Percentiles rank a stretch among this genome's conserved stretches.
Evolutionary conservation across 2,329 filamentous ascomycete species (phyloP).

Genomic region (Cadophora luteo-olivacea): DNA sequence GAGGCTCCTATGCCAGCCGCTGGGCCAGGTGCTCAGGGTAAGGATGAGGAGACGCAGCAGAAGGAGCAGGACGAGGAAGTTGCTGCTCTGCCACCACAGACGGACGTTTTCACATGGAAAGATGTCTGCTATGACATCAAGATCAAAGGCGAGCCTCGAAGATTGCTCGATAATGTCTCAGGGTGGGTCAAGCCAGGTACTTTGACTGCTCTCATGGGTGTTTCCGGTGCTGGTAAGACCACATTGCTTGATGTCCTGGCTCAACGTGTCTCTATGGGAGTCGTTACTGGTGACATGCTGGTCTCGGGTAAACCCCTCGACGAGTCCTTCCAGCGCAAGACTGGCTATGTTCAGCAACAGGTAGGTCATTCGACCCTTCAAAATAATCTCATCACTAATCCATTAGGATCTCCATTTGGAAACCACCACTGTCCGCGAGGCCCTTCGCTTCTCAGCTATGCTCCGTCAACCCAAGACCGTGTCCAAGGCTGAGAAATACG

Average conservation of each 20-base stretch:
- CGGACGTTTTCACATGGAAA: constrained; percentile 44
- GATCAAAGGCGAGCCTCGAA: constrained; percentile 68
- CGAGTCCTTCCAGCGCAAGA: constrained; percentile 87
- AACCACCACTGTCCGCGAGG: constrained; percentile 84
- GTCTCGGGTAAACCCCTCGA: constrained; percentile 40
- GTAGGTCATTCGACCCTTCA: neutral
- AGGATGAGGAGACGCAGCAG: constrained; percentile 29
- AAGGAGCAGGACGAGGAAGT: constrained; percentile 37
- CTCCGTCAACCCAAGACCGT: constrained; percentile 83
- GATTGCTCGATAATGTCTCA: constrained; percentile 72
- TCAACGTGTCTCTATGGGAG: constrained; percentile 83
- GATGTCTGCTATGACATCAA: constrained; percentile 75
- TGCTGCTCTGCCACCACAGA: constrained; percentile 40
- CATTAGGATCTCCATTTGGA: constrained; percentile 76
- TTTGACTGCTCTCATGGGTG: constrained; percentile 73
- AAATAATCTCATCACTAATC: neutral
- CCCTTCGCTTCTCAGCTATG: constrained; percentile 83
- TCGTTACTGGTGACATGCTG: constrained; percentile 83
- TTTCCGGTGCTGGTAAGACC: constrained; percentile 84
- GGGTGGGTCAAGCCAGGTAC: constrained; percentile 79
- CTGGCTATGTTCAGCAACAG: constrained; percentile 91
- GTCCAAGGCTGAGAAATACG: constrained; percentile 77
- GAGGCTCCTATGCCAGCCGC: constrained; percentile 30
- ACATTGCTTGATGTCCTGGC: constrained; percentile 85
- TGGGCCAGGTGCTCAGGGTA: constrained; percentile 20